Evolutionary conservation across 2,329 filamentous ascomycete genomes (phyloP).

Genomic region (Phyllosticta ampelicida): DNA sequence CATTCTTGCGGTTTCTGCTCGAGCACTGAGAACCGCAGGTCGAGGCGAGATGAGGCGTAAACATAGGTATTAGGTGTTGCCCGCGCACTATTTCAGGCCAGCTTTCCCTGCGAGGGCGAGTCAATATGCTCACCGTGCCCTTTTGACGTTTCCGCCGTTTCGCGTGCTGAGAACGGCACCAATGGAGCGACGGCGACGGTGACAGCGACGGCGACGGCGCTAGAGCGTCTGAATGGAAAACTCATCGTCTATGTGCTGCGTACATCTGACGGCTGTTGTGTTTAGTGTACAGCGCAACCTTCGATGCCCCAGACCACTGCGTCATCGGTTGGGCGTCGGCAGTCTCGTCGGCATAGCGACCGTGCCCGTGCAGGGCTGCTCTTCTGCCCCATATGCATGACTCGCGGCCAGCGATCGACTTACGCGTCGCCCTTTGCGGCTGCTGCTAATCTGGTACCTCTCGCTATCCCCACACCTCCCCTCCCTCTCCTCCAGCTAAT

Average conservation of each 20-base stretch:
- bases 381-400: neutral
- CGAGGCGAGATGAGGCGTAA: conserved; percentile 20
- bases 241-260: no score
- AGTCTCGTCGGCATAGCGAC: neutral
- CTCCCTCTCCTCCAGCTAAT: neutral
- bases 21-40: no score
- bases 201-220: neutral
- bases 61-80: neutral
- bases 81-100: neutral
- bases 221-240: no score
- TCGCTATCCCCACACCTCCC: conserved; percentile 8
- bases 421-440: neutral
- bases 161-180: no score
- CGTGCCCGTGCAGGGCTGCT: no score
- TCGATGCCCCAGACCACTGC: no score
- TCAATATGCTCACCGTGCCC: neutral
- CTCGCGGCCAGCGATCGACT: neutral
- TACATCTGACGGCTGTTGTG: no score
- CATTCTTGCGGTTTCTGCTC: conserved; percentile 66
- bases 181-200: neutral
- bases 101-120: neutral
- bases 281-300: no score
- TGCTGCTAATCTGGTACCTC: conserved; percentile 3
- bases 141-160: neutral
- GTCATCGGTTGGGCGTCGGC: no score